phyloP scores from a whole-genome alignment of 306 rosid species.

The Crataegus laevigata region DNA sequence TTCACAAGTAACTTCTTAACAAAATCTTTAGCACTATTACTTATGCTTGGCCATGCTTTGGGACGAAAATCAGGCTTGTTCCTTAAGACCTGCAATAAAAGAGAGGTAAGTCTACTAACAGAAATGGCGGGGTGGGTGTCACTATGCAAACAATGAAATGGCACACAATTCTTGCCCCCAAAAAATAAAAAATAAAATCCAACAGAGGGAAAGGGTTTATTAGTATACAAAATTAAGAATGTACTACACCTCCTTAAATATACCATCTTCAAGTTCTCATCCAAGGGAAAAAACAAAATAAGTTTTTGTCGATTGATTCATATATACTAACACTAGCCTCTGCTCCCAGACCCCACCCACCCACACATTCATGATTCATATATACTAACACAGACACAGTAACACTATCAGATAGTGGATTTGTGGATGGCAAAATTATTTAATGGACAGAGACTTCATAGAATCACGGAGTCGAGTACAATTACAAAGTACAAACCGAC shows the following conservation, averaged over 20 bases:
- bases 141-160: not conserved
- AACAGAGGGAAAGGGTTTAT: not conserved
- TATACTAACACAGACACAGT: no score
- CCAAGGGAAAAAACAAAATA: no score
- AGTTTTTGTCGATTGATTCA: no score
- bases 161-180: not conserved
- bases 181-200: not conserved
- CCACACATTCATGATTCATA: no score
- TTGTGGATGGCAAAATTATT: no score
- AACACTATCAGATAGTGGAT: no score
- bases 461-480: no score
- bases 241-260: constrained; percentile 93
- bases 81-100: constrained; percentile 57
- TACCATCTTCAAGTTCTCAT: constrained; percentile 98
- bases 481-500: no score
- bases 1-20: constrained; percentile 87
- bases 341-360: no score
- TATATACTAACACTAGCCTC: no score
- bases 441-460: no score
- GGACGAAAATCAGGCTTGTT: constrained; percentile 97
- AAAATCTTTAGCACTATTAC: constrained; percentile 78
- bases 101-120: constrained; percentile 6
- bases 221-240: constrained; percentile 11
- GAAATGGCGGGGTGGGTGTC: not conserved
- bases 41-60: constrained; percentile 88